Conservation (phyloP, 805 yeast genomes). For the Clavispora asparagi region DNA sequence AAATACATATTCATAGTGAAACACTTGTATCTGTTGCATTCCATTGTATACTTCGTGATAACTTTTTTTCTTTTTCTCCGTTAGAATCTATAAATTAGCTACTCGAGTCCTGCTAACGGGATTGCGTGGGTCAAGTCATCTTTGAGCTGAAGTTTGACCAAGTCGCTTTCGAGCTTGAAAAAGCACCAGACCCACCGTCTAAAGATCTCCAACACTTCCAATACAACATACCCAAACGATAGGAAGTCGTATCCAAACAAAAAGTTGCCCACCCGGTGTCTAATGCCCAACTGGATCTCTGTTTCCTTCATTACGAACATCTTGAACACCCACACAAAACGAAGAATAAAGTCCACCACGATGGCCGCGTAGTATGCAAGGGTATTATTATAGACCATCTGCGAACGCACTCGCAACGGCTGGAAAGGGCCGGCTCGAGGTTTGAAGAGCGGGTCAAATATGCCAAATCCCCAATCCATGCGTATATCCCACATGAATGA, state of each 20-base stretch:
- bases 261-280: constrained; percentile 14
- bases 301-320: constrained; percentile 33
- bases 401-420: constrained; percentile 16
- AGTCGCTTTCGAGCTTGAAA: constrained; percentile 79
- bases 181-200: constrained; percentile 91
- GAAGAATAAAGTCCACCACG: constrained; percentile 52
- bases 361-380: constrained; percentile 54
- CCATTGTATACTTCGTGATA: not conserved
- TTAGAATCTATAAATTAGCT: not conserved
- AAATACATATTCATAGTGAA: not conserved
- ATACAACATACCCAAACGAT: constrained; percentile 55
- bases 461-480: constrained; percentile 79
- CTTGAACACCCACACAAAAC: constrained; percentile 76
- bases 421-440: constrained; percentile 3
- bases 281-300: constrained; percentile 13
- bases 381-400: constrained; percentile 21
- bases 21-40: not conserved
- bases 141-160: constrained; percentile 24
- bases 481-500: constrained; percentile 85
- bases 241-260: constrained; percentile 36
- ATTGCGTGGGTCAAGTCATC: constrained; percentile 13
- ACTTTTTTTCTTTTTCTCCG: not conserved
- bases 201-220: constrained; percentile 70
- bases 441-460: constrained; percentile 35
- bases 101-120: constrained; percentile 8